Conservation (phyloP, 2,329 filamentous ascomycete genomes). For the Penicillium sp. region DNA sequence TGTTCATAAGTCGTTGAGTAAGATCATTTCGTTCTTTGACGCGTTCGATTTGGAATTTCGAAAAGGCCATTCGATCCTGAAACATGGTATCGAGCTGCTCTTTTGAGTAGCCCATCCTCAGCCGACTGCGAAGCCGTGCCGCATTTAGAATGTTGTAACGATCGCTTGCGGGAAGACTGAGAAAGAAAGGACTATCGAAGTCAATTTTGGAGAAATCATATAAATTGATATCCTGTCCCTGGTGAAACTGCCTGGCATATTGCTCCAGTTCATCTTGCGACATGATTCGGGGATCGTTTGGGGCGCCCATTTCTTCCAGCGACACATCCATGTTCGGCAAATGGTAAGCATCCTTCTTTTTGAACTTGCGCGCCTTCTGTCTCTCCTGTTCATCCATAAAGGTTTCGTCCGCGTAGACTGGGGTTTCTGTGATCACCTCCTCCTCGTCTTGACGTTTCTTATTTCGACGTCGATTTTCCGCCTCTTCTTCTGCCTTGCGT, state of each 20-base stretch:
- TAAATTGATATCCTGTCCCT: constrained; percentile 77
- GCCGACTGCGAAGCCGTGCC: constrained; percentile 74
- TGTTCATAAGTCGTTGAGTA: constrained; percentile 88
- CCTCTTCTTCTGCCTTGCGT: constrained; percentile 78
- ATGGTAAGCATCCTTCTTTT: constrained; percentile 91
- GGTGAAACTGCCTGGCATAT: constrained; percentile 87
- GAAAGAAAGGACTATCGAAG: constrained; percentile 92
- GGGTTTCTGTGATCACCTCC: constrained; percentile 60
- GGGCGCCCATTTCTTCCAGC: constrained; percentile 77
- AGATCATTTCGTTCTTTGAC: constrained; percentile 89
- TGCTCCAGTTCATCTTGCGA: constrained; percentile 87
- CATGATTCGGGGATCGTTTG: constrained; percentile 94
- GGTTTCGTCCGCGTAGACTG: constrained; percentile 88
- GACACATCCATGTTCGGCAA: constrained; percentile 74
- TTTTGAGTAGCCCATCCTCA: constrained; percentile 94
- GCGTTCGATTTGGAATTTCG: constrained; percentile 89
- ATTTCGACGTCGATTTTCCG: constrained; percentile 53
- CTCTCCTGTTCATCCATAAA: constrained; percentile 74
- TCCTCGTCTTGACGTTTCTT: constrained; percentile 46
- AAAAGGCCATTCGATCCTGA: constrained; percentile 94
- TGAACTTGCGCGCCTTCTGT: constrained; percentile 67
- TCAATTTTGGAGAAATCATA: constrained; percentile 99
- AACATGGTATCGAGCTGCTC: constrained; percentile 97
- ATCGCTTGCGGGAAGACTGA: constrained; percentile 80
- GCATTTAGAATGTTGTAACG: constrained; percentile 97